Evolutionary conservation across 345 rosid species (phyloP).

Genomic region (Rhodamnia rubescens): DNA sequence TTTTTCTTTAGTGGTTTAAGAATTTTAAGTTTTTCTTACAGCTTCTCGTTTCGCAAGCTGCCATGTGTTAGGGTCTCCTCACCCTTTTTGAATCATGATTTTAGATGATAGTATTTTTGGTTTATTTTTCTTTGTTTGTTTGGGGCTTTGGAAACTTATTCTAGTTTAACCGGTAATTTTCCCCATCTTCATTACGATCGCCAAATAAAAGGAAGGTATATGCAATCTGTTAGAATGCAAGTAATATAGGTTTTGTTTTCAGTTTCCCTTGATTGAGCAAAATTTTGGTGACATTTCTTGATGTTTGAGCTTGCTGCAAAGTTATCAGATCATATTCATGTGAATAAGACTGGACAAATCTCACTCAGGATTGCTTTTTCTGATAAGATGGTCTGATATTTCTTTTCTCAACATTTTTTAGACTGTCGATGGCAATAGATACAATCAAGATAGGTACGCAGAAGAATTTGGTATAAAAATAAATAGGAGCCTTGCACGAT

Average conservation of each 20-base stretch:
- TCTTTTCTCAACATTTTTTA: conserved; percentile 3
- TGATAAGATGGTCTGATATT: neutral
- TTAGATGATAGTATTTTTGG: neutral
- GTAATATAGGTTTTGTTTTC: neutral
- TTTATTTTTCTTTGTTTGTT: neutral
- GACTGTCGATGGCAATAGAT: conserved; percentile 72
- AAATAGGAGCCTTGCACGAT: conserved; percentile 59
- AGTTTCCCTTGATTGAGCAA: neutral
- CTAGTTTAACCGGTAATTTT: neutral
- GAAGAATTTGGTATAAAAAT: conserved; percentile 86
- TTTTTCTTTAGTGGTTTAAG: neutral
- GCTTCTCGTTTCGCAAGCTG: neutral
- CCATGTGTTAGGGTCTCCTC: neutral
- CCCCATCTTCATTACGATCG: neutral
- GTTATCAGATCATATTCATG: neutral
- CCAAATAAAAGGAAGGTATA: neutral
- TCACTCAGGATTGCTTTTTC: neutral
- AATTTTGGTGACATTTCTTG: neutral
- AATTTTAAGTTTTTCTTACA: neutral
- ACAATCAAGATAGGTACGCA: conserved; percentile 59
- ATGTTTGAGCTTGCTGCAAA: neutral
- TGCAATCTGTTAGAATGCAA: neutral
- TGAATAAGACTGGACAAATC: neutral
- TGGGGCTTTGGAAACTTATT: neutral
- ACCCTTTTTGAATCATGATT: neutral